These are phyloP conservation scores for Trichoderma pleuroti DNA, from an alignment of 2,329 filamentous ascomycete genomes.

Conservation along the genomic window DNA sequence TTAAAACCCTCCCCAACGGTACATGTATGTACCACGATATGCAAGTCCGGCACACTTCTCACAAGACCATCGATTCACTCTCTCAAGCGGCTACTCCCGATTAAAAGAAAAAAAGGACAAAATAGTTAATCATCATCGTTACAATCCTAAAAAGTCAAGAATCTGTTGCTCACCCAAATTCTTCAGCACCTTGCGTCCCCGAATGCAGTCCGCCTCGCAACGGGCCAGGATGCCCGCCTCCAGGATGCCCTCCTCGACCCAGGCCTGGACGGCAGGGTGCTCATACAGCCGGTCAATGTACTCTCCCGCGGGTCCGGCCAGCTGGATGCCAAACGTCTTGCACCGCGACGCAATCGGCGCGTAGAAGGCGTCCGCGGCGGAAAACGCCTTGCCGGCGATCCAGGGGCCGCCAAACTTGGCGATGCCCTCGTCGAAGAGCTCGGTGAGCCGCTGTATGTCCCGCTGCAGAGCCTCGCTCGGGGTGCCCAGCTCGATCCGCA, in stretches of 20 bases:
- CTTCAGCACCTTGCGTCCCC: conserved; percentile 31
- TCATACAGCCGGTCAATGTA: conserved; percentile 36
- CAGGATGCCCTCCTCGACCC: conserved; percentile 36
- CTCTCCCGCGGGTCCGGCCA: conserved; percentile 30
- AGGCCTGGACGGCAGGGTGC: conserved; percentile 36
- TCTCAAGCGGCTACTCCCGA: background rate
- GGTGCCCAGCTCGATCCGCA: conserved; percentile 34
- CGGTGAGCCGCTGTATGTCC: conserved; percentile 36
- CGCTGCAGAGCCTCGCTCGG: conserved; percentile 30
- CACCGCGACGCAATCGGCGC: conserved; percentile 40
- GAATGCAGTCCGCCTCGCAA: conserved; percentile 37
- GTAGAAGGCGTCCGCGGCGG: conserved; percentile 41
- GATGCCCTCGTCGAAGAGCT: conserved; percentile 39
- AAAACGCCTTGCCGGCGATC: conserved; percentile 38
- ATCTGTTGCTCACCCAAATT: conserved; percentile 26
- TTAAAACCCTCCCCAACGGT: background rate
- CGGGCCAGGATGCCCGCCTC: conserved; percentile 37
- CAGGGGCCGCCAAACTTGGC: conserved; percentile 41
- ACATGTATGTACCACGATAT: background rate
- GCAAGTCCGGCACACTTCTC: background rate
- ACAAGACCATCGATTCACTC: background rate
- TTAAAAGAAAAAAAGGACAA: background rate
- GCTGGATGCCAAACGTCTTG: conserved; percentile 36
- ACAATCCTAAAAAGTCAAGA: background rate
- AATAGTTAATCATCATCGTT: background rate